phyloP scores from a whole-genome alignment of 2,329 filamentous ascomycete genomes.

The Monilinia aucupariae region DNA sequence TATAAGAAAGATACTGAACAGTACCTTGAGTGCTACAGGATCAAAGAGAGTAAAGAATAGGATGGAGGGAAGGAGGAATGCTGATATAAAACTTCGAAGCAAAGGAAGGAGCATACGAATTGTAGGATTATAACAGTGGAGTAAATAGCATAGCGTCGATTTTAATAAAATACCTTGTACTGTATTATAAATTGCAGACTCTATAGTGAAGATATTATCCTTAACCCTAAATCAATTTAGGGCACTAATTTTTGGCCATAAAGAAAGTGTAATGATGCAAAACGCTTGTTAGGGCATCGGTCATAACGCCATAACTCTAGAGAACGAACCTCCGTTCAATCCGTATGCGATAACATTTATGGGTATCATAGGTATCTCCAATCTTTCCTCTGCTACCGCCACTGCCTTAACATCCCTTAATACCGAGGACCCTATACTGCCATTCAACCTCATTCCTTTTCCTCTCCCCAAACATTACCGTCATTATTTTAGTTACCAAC shows the following conservation, averaged over 20 bases:
- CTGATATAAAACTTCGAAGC: too few species aligned
- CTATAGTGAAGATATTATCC: neutral
- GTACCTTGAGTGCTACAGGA: neutral
- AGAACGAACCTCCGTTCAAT: neutral
- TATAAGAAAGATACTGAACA: neutral
- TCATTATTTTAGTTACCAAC: constrained; percentile 28
- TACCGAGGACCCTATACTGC: neutral
- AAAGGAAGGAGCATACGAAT: neutral
- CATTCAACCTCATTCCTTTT: neutral
- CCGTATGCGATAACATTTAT: constrained; percentile 10
- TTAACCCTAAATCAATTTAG: neutral
- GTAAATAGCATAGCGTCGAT: neutral
- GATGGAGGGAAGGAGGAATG: neutral
- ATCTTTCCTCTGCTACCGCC: neutral
- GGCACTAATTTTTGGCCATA: neutral
- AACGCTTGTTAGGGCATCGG: constrained; percentile 7
- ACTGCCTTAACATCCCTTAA: neutral
- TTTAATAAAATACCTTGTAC: neutral
- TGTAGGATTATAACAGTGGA: neutral
- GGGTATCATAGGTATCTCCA: constrained; percentile 14
- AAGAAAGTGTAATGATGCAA: neutral
- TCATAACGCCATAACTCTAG: neutral
- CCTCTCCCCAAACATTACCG: neutral
- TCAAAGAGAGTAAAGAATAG: neutral
- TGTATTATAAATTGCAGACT: neutral